Conservation (phyloP, 345 rosid species). For the Dipteronia sinensis region DNA sequence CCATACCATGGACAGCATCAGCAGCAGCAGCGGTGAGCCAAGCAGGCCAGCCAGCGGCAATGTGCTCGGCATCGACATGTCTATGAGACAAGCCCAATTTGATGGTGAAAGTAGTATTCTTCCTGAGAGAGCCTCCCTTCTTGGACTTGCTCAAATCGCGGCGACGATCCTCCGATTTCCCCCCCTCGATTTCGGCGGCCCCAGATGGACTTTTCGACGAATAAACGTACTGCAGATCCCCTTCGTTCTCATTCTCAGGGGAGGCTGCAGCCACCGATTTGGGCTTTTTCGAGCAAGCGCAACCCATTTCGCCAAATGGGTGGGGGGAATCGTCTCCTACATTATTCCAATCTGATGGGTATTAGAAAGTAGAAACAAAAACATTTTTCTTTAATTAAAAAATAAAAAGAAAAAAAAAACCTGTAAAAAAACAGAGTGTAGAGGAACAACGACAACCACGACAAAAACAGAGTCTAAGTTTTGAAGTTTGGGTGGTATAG, state of each 20-base stretch:
- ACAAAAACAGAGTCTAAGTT: conserved; percentile 13
- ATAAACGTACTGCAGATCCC: conserved; percentile 14
- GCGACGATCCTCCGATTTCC: conserved; percentile 23
- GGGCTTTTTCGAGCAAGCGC: conserved; percentile 61
- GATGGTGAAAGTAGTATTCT: conserved; percentile 31
- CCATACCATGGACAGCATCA: conserved; percentile 80
- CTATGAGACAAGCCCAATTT: conserved; percentile 49
- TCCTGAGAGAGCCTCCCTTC: conserved; percentile 35
- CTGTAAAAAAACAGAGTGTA: conserved; percentile 19
- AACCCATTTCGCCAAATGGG: conserved; percentile 70
- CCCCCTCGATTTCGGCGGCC: conserved; percentile 31
- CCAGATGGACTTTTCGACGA: conserved; percentile 37
- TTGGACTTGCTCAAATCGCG: conserved; percentile 33
- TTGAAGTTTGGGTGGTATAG: neutral
- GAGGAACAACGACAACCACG: neutral
- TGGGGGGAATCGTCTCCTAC: conserved; percentile 39
- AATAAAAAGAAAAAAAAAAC: neutral
- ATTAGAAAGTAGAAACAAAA: conserved; percentile 17
- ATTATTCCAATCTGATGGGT: conserved; percentile 32
- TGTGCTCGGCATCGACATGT: conserved; percentile 56
- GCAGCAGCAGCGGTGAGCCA: conserved; percentile 69
- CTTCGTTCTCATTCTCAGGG: conserved; percentile 34
- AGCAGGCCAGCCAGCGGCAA: conserved; percentile 79
- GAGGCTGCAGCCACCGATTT: conserved; percentile 36
- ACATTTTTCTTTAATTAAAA: too few species aligned